Evolutionary conservation across 2,329 filamentous ascomycete species (phyloP).

Genomic region (Curvularia eragrostidis): DNA sequence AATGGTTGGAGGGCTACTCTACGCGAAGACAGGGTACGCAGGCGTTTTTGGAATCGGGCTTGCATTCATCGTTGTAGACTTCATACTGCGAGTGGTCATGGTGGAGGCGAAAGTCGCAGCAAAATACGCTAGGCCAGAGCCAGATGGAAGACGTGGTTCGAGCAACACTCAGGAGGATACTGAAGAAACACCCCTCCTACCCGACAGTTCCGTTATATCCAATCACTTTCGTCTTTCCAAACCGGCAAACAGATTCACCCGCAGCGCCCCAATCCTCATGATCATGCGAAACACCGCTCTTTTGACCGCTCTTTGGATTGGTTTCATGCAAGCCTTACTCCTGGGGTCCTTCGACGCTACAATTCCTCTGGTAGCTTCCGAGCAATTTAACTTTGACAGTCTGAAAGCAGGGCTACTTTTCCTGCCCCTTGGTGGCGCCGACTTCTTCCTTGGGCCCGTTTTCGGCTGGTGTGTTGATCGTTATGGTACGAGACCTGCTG

Average conservation of each 20-base stretch:
- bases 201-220: constrained; percentile 27
- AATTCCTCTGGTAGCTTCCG: constrained; percentile 53
- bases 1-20: constrained; percentile 66
- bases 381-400: constrained; percentile 55
- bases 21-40: constrained; percentile 63
- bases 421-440: constrained; percentile 53
- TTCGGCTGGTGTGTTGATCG: constrained; percentile 58
- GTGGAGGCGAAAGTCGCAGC: constrained; percentile 68
- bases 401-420: constrained; percentile 56
- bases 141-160: constrained; percentile 8
- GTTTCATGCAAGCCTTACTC: constrained; percentile 46
- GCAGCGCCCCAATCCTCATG: constrained; percentile 58
- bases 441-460: constrained; percentile 55
- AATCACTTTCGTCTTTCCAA: constrained; percentile 53
- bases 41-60: constrained; percentile 66
- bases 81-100: constrained; percentile 65
- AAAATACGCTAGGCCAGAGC: constrained; percentile 46
- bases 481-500: constrained; percentile 54
- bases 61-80: constrained; percentile 63
- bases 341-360: constrained; percentile 58
- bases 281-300: constrained; percentile 46
- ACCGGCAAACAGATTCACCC: constrained; percentile 51
- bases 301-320: constrained; percentile 43
- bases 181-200: constrained; percentile 37
- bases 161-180: constrained; percentile 25